Percentiles rank a stretch among this genome's conserved stretches.
phyloP scores from a whole-genome alignment of 176 grass and related monocot species.

The Paspalum vaginatum region DNA sequence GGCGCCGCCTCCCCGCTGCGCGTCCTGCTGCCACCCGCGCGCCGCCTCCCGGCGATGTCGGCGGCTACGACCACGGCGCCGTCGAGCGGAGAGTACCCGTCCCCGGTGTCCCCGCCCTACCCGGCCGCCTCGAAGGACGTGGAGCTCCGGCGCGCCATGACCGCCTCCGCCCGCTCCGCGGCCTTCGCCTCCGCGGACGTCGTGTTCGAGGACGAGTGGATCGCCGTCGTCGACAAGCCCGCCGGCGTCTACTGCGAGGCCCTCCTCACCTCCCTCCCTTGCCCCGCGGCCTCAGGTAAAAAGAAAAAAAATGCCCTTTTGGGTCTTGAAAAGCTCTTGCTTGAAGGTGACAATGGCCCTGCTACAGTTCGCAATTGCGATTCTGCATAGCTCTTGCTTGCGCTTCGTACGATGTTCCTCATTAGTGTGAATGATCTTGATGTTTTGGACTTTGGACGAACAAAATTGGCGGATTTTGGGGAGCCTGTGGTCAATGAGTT shows the following conservation, averaged over 20 bases:
- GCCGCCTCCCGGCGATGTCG: neutral
- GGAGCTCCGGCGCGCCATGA: slow-evolving; percentile 83
- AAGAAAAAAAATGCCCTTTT: neutral
- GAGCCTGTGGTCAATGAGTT: neutral
- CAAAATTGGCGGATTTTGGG: neutral
- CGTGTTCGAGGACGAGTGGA: slow-evolving; percentile 85
- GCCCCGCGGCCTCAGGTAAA: slow-evolving; percentile 24
- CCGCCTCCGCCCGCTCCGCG: slow-evolving; percentile 63
- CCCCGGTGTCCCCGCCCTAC: slow-evolving; percentile 79
- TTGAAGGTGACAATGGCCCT: neutral
- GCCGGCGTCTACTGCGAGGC: slow-evolving; percentile 85
- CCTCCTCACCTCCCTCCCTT: slow-evolving; percentile 61
- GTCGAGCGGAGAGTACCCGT: slow-evolving; percentile 44
- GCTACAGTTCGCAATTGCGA: neutral
- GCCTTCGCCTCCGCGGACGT: slow-evolving; percentile 38
- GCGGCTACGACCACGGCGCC: slow-evolving; percentile 11
- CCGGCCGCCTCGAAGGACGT: slow-evolving; percentile 77
- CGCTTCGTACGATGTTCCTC: neutral
- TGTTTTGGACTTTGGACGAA: neutral
- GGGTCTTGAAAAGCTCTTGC: neutral
- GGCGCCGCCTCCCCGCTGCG: neutral
- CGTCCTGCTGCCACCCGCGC: neutral
- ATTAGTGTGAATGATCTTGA: neutral
- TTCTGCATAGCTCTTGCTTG: neutral
- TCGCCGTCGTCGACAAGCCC: slow-evolving; percentile 79